Percentiles rank a stretch among this genome's conserved stretches.
These are phyloP conservation scores for Plasmodium coatneyi DNA, from an alignment of 169 alveolate species.

Conservation along the genomic window DNA sequence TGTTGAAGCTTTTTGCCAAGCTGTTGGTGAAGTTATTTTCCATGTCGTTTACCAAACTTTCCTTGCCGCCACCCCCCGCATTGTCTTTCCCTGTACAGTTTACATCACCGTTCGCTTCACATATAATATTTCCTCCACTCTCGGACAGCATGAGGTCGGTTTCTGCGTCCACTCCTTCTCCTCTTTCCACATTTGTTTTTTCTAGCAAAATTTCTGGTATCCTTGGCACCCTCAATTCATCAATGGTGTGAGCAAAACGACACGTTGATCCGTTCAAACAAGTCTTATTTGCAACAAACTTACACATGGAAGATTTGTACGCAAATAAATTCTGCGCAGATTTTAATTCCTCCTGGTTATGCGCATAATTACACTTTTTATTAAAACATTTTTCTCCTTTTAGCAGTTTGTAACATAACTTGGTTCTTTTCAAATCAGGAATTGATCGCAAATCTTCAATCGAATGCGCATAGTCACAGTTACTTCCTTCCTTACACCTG, in stretches of 20 bases:
- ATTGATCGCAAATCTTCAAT: slow-evolving; percentile 77
- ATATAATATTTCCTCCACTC: background rate
- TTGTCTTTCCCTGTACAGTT: background rate
- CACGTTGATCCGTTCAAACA: slow-evolving; percentile 82
- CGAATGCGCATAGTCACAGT: slow-evolving; percentile 84
- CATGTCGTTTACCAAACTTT: background rate
- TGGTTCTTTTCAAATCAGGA: slow-evolving; percentile 81
- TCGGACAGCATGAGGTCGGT: background rate
- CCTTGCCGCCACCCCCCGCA: slow-evolving; percentile 3
- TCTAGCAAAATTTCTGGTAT: slow-evolving; percentile 72
- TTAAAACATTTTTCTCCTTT: slow-evolving; percentile 71
- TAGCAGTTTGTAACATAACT: slow-evolving; percentile 78
- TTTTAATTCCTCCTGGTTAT: slow-evolving; percentile 78
- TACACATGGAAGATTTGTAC: slow-evolving; percentile 82
- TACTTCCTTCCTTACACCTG: slow-evolving; percentile 67
- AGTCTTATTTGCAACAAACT: slow-evolving; percentile 78
- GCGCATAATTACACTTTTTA: slow-evolving; percentile 83
- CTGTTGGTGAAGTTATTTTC: background rate
- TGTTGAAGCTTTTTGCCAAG: background rate
- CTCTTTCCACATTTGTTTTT: slow-evolving; percentile 11
- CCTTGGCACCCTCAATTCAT: slow-evolving; percentile 79
- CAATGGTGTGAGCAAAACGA: slow-evolving; percentile 82
- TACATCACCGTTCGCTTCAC: slow-evolving; percentile 2
- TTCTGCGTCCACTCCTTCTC: slow-evolving; percentile 2
- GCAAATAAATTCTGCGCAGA: slow-evolving; percentile 81